A percentile compares a stretch with the other conserved stretches of the same genome.
phyloP scores from a whole-genome alignment of 208 protist genomes.

The Trypanosoma lewisi region DNA sequence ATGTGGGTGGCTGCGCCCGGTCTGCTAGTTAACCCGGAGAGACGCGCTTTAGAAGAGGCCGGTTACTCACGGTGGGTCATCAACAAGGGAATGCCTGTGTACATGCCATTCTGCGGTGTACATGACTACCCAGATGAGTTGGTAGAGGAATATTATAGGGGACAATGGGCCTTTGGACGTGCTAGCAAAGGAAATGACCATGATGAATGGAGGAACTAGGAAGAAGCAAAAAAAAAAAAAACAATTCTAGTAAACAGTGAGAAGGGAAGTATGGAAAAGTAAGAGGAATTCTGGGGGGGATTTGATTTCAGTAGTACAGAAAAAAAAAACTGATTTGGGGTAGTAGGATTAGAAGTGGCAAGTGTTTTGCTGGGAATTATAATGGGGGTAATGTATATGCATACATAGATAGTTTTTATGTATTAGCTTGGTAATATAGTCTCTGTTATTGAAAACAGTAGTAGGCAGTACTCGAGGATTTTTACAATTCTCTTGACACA shows the following conservation, averaged over 20 bases:
- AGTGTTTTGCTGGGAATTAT: too few relatives aligned
- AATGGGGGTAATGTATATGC: too few relatives aligned
- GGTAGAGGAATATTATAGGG: conserved; percentile 89
- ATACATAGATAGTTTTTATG: too few relatives aligned
- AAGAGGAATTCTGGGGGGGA: too few relatives aligned
- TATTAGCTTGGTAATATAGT: too few relatives aligned
- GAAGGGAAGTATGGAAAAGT: too few relatives aligned
- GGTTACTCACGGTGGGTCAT: conserved; percentile 84
- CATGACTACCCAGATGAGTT: conserved; percentile 88
- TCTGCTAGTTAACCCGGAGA: conserved; percentile 78
- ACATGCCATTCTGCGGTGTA: conserved; percentile 88
- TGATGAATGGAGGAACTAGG: conserved; percentile 87
- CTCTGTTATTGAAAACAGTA: too few relatives aligned
- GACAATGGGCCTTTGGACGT: conserved; percentile 83
- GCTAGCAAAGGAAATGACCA: conserved; percentile 88
- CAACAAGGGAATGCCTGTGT: conserved; percentile 80
- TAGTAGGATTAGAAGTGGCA: too few relatives aligned
- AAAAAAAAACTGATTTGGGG: too few relatives aligned
- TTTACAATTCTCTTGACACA: too few relatives aligned
- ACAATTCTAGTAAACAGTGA: background rate
- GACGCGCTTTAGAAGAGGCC: conserved; percentile 68
- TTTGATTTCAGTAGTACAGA: too few relatives aligned
- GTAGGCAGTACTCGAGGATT: too few relatives aligned
- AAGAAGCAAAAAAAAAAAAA: conserved; percentile 8
- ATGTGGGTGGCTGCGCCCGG: conserved; percentile 78